A percentile compares a stretch with the other conserved stretches of the same genome.
These are phyloP conservation scores for Taphrina betulina DNA, from an alignment of 1,139 yeast species.

Conservation along the genomic window DNA sequence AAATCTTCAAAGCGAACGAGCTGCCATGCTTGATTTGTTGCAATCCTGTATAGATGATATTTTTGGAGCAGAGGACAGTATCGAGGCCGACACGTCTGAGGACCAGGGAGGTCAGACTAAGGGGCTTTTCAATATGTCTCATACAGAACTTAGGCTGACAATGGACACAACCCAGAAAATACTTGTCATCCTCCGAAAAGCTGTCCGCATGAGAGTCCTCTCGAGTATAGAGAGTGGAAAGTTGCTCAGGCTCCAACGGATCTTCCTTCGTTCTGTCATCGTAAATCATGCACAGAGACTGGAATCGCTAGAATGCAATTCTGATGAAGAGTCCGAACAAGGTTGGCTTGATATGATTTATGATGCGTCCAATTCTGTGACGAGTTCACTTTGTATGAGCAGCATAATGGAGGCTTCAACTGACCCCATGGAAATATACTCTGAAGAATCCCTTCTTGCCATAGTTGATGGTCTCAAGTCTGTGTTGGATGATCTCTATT, in stretches of 20 bases:
- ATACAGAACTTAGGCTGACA: constrained; percentile 6
- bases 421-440: constrained; percentile 42
- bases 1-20: constrained; percentile 25
- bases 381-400: constrained; percentile 11
- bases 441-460: constrained; percentile 50
- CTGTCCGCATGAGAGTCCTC: not conserved
- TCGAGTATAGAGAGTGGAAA: constrained; percentile 1
- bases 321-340: not conserved
- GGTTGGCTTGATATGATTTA: constrained; percentile 6
- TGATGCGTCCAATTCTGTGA: constrained; percentile 10
- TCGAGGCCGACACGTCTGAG: constrained; percentile 39
- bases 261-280: constrained; percentile 9
- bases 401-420: not conserved
- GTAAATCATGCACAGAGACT: not conserved
- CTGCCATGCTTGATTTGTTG: constrained; percentile 23
- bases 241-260: constrained; percentile 10
- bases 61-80: constrained; percentile 39
- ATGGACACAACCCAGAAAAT: not conserved
- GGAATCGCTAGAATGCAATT: not conserved
- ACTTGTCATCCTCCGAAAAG: constrained; percentile 8
- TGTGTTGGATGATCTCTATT: constrained; percentile 46
- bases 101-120: constrained; percentile 46
- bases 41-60: constrained; percentile 36
- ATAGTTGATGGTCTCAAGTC: constrained; percentile 49
- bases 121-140: not conserved